Conservation (phyloP, 768 basidiomycete species). For the Dacryopinax primogenitus region DNA sequence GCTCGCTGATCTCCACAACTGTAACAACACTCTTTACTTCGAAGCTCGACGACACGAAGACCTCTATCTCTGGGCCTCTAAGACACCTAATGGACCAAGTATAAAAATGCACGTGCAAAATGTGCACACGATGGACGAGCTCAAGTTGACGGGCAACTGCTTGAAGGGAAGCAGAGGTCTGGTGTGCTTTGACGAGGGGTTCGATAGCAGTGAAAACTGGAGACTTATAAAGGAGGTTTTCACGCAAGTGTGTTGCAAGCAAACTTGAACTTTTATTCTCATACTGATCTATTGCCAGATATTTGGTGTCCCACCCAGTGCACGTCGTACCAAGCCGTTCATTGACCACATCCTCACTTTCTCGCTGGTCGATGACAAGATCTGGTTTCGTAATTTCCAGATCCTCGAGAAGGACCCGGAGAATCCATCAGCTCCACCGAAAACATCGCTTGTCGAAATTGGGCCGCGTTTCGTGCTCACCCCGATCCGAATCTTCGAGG, state of each 20-base stretch:
- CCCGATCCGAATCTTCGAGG: slow-evolving; percentile 96
- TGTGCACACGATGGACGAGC: slow-evolving; percentile 97
- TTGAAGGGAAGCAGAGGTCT: slow-evolving; percentile 88
- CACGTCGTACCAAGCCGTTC: slow-evolving; percentile 88
- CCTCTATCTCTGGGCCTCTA: slow-evolving; percentile 90
- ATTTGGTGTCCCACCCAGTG: slow-evolving; percentile 85
- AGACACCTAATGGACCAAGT: slow-evolving; percentile 94
- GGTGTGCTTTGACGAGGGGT: slow-evolving; percentile 80
- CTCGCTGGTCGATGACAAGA: slow-evolving; percentile 86
- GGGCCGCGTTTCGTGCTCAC: slow-evolving; percentile 95
- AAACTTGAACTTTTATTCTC: slow-evolving; percentile 3
- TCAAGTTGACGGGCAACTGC: slow-evolving; percentile 99
- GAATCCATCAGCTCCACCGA: slow-evolving; percentile 71
- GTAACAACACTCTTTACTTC: slow-evolving; percentile 95
- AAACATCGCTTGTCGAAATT: slow-evolving; percentile 86
- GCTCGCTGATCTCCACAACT: slow-evolving; percentile 91
- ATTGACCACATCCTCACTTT: slow-evolving; percentile 96
- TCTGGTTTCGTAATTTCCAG: slow-evolving; percentile 99
- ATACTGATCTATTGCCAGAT: slow-evolving; percentile 40
- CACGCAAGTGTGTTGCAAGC: slow-evolving; percentile 54
- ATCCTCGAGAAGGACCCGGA: slow-evolving; percentile 89
- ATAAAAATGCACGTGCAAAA: slow-evolving; percentile 98
- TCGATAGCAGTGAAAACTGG: slow-evolving; percentile 81
- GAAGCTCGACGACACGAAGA: slow-evolving; percentile 94
- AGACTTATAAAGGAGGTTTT: slow-evolving; percentile 83